These are phyloP conservation scores for Dioszegia crocea DNA, from an alignment of 768 basidiomycete genomes.

Conservation along the genomic window DNA sequence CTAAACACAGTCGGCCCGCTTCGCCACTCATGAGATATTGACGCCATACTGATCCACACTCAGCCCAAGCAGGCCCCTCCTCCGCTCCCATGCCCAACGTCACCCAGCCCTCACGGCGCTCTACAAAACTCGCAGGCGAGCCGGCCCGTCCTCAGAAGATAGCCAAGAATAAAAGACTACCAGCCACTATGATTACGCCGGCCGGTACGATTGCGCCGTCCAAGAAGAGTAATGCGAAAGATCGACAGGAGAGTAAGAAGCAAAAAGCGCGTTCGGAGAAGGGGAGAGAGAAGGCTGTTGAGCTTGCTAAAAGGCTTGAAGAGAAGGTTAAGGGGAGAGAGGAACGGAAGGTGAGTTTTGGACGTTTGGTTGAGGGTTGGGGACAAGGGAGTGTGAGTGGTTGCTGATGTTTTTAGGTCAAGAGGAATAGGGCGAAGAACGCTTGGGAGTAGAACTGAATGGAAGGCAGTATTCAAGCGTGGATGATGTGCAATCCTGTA, in stretches of 20 bases:
- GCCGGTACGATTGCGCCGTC: conserved; percentile 18
- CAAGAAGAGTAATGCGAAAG: conserved; percentile 22
- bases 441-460: conserved; percentile 29
- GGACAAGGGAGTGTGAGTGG: not conserved
- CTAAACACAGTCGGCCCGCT: no score
- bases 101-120: not conserved
- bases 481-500: not conserved
- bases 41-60: not conserved
- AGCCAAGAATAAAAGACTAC: conserved; percentile 34
- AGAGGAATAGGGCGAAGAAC: conserved; percentile 38
- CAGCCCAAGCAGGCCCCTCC: conserved; percentile 6
- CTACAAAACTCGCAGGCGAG: not conserved
- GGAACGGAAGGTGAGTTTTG: conserved; percentile 38
- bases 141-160: conserved; percentile 24
- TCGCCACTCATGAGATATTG: no score
- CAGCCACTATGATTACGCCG: conserved; percentile 39
- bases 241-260: conserved; percentile 23
- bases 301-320: conserved; percentile 27
- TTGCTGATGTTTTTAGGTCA: conserved; percentile 25
- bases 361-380: not conserved
- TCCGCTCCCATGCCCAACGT: not conserved
- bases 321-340: conserved; percentile 34
- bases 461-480: not conserved
- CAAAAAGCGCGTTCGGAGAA: conserved; percentile 27
- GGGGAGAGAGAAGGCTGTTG: conserved; percentile 37